phyloP scores from a whole-genome alignment of 345 rosid genomes.

The Hibiscus syriacus region DNA sequence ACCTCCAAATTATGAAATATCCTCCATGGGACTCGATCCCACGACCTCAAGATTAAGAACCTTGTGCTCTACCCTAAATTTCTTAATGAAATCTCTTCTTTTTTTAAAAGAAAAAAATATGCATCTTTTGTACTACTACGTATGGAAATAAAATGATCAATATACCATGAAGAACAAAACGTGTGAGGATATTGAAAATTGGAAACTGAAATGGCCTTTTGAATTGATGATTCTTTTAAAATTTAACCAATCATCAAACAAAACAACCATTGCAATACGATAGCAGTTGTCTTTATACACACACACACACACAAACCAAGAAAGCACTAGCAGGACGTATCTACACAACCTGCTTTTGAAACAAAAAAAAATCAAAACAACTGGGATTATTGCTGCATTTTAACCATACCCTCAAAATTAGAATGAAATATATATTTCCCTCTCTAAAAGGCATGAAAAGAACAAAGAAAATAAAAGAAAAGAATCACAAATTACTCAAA shows the following conservation, averaged over 20 bases:
- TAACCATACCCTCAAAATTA: slow-evolving; percentile 24
- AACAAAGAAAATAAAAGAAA: neutral
- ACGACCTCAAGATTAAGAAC: no score
- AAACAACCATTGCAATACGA: neutral
- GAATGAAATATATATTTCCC: slow-evolving; percentile 17
- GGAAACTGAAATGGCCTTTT: neutral
- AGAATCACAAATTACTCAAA: slow-evolving; percentile 26
- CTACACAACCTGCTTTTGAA: slow-evolving; percentile 9
- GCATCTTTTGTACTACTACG: neutral
- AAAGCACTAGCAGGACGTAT: slow-evolving; percentile 18
- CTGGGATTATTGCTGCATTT: slow-evolving; percentile 41
- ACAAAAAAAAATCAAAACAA: slow-evolving; percentile 23
- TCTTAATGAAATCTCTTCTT: no score
- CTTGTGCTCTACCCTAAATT: no score
- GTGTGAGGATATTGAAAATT: no score
- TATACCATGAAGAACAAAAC: neutral
- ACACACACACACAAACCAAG: no score
- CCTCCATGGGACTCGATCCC: no score
- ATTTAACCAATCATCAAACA: neutral
- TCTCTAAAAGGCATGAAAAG: slow-evolving; percentile 1
- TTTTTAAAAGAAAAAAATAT: no score
- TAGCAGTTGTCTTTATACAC: neutral
- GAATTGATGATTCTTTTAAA: neutral
- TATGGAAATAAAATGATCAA: neutral
- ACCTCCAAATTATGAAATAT: no score